Conservation (phyloP, 2,329 filamentous ascomycete genomes). For the Cladosporium cucumerinum region DNA sequence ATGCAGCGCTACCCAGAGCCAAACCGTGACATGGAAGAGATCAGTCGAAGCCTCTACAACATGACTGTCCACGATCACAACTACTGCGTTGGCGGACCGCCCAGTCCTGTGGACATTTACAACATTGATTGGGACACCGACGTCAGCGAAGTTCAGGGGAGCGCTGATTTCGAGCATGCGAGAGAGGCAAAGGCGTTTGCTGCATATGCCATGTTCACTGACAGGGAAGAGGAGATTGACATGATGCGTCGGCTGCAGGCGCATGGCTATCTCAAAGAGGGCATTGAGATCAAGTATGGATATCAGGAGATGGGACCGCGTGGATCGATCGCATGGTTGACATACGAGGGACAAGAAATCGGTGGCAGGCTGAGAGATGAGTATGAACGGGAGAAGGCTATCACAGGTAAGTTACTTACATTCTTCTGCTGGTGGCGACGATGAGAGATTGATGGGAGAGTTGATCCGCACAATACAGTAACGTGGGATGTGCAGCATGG, state of each 20-base stretch:
- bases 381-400: slow-evolving; percentile 7
- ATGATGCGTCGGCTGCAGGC: slow-evolving; percentile 1
- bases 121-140: slow-evolving; percentile 1
- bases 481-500: neutral
- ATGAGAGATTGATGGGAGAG: slow-evolving; percentile 13
- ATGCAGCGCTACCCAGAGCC: slow-evolving; percentile 3
- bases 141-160: slow-evolving; percentile 5
- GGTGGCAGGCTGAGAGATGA: slow-evolving; percentile 11
- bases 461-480: neutral
- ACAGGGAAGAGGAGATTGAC: neutral
- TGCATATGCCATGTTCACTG: slow-evolving; percentile 8
- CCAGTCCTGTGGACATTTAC: neutral
- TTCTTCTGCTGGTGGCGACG: neutral
- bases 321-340: slow-evolving; percentile 12
- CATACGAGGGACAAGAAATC: slow-evolving; percentile 15
- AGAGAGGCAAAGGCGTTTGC: slow-evolving; percentile 14
- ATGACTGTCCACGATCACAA: slow-evolving; percentile 7
- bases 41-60: neutral
- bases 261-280: slow-evolving; percentile 2
- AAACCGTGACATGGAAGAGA: slow-evolving; percentile 5
- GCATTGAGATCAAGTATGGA: slow-evolving; percentile 15
- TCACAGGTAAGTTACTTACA: neutral
- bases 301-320: slow-evolving; percentile 13
- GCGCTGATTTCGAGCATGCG: slow-evolving; percentile 14
- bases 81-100: neutral